Base-by-base conservation (phyloP, 768 basidiomycete genomes). In the Pulveroboletus sp. region DNA sequence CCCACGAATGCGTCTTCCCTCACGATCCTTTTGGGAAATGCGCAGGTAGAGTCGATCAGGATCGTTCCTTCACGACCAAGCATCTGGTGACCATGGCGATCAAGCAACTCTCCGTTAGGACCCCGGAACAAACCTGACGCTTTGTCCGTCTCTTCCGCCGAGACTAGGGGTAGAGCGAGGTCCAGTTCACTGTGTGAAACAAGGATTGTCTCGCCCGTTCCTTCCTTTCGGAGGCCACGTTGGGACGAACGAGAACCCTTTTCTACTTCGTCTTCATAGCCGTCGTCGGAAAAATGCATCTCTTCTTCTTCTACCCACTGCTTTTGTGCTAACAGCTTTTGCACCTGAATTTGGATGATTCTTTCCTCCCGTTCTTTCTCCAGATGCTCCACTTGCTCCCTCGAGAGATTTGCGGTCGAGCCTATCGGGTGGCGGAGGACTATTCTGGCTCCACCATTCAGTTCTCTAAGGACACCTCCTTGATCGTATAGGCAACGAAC, bases 41-140 rank as follows among this genome's bases (percentile, higher is more conserved):
- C 17, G 9, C 35, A 5, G 4, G 47, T 35, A n/a, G 57, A 35
- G 21, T 54, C 40, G 9, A 62, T 31, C 15, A 62, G 43, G 35
- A 62, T 21, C 17, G 60, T 61, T 13, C 60, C 60, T 50, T 62
- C 61, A 6, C 14, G 59, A 8, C 64, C 65, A 39, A 61, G 38
- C 38, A 59, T 40, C n/a, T 39, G 61, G 8, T 49, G 54, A 46
- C 62, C 62, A 1, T 42, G 37, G 6, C 6, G 50, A 46, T 63
- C 53, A 10, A 59, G 49, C 18, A 51, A n/a, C 49, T 62, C 64
- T 41, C 56, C 60, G 10, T 49, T 43, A 1, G 64, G 59, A 2
- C 66, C 64, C 17, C 47, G 55, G 43, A 39, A 41, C 32, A 47
- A 47, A 24, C 11, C 30, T 10, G 43, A 32, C 37, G 7, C 27